These are phyloP conservation scores for Boletus rubropictus DNA, from an alignment of 768 basidiomycete species.

Conservation along the genomic window DNA sequence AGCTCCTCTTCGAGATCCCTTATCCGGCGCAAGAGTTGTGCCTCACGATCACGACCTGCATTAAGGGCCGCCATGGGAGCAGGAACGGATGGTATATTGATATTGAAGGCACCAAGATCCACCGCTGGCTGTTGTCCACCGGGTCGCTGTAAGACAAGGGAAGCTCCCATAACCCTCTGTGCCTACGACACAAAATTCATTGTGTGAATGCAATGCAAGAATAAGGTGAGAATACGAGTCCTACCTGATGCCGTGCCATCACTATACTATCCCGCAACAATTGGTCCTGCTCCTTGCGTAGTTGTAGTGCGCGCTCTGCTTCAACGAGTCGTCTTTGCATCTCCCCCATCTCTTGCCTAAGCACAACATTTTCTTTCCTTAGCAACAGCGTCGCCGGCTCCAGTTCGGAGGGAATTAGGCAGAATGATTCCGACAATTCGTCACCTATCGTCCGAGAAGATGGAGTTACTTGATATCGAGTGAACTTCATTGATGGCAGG, in stretches of 20 bases:
- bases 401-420: constrained; percentile 58
- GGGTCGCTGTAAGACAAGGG: constrained; percentile 48
- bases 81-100: constrained; percentile 47
- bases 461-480: constrained; percentile 2
- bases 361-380: constrained; percentile 59
- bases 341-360: constrained; percentile 56
- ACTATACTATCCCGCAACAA: constrained; percentile 77
- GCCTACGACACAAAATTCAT: constrained; percentile 42
- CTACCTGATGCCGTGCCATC: constrained; percentile 63
- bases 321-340: constrained; percentile 53
- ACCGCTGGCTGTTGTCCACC: constrained; percentile 33
- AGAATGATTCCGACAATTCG: constrained; percentile 78
- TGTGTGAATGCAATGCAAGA: constrained; percentile 2
- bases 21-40: constrained; percentile 41
- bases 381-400: constrained; percentile 46
- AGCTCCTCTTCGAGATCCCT: constrained; percentile 82
- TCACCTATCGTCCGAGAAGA: constrained; percentile 37
- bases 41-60: constrained; percentile 53
- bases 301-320: constrained; percentile 57
- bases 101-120: constrained; percentile 54
- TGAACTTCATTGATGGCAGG: neutral
- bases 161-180: constrained; percentile 72
- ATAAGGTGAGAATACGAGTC: constrained; percentile 1
- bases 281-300: constrained; percentile 73
- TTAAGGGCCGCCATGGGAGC: constrained; percentile 46